These are phyloP conservation scores for Phoma sp. DNA, from an alignment of 2,329 filamentous ascomycete genomes.

Conservation along the genomic window DNA sequence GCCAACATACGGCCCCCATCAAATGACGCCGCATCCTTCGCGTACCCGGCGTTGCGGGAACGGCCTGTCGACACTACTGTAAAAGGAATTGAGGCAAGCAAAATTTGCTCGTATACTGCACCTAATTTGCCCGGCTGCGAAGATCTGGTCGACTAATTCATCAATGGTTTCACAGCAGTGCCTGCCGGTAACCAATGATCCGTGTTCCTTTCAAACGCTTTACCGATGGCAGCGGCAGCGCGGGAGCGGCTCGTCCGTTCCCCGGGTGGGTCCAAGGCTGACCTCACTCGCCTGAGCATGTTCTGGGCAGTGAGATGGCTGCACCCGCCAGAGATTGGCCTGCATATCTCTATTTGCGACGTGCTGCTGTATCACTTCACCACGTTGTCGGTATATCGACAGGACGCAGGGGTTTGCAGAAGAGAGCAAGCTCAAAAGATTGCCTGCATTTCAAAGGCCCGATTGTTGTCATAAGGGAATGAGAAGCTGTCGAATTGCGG, in stretches of 20 bases:
- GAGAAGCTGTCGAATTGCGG: slow-evolving; percentile 1
- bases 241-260: slow-evolving; percentile 15
- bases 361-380: not conserved
- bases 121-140: slow-evolving; percentile 1
- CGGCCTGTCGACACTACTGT: slow-evolving; percentile 1
- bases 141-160: not conserved
- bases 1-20: not conserved
- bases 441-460: not conserved
- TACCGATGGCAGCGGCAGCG: slow-evolving; percentile 11
- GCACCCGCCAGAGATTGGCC: slow-evolving; percentile 2
- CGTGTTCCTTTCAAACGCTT: not conserved
- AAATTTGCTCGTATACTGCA: slow-evolving; percentile 9
- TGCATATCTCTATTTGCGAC: slow-evolving; percentile 11
- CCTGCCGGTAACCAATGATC: slow-evolving; percentile 9
- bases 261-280: slow-evolving; percentile 7
- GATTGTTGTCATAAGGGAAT: slow-evolving; percentile 2
- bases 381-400: slow-evolving; percentile 1
- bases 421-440: not conserved
- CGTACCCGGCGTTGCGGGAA: not conserved
- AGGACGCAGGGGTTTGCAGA: not conserved
- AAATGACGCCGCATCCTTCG: slow-evolving; percentile 4
- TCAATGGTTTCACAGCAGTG: slow-evolving; percentile 7
- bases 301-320: slow-evolving; percentile 6
- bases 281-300: not conserved
- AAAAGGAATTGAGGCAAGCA: slow-evolving; percentile 6